These are phyloP conservation scores for Apocynum venetum DNA, from an alignment of 257 asterid genomes.

Conservation along the genomic window DNA sequence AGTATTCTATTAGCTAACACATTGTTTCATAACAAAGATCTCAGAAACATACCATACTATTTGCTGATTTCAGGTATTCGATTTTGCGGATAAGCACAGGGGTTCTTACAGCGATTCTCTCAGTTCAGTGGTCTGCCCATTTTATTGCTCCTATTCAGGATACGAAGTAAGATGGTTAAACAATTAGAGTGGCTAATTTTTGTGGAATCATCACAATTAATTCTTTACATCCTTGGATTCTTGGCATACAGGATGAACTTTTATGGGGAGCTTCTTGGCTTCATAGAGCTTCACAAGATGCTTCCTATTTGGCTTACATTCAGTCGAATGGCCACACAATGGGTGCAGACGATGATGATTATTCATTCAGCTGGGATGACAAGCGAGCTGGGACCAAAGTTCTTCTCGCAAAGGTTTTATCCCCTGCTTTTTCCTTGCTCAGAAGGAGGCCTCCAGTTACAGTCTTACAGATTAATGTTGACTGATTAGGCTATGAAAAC, in stretches of 20 bases:
- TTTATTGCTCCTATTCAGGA: conserved; percentile 85
- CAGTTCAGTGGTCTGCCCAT: conserved; percentile 68
- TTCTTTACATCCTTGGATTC: background rate
- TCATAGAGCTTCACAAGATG: conserved; percentile 55
- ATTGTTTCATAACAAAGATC: background rate
- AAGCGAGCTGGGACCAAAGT: conserved; percentile 81
- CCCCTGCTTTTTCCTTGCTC: background rate
- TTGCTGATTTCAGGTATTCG: conserved; percentile 52
- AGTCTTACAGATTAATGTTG: background rate
- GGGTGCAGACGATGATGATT: conserved; percentile 69
- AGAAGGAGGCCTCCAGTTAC: background rate
- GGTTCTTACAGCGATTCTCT: conserved; percentile 90
- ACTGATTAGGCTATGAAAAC: background rate
- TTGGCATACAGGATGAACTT: conserved; percentile 62
- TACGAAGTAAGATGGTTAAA: conserved; percentile 48
- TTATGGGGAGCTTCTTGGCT: conserved; percentile 97
- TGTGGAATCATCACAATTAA: background rate
- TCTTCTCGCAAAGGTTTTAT: conserved; percentile 59
- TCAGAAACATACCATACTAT: background rate
- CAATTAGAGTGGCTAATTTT: too few relatives aligned
- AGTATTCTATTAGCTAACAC: background rate
- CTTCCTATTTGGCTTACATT: conserved; percentile 54
- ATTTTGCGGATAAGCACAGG: conserved; percentile 61
- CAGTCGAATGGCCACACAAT: conserved; percentile 65
- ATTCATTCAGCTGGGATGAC: conserved; percentile 89